These are phyloP conservation scores for Neofusicoccum laricinum DNA, from an alignment of 2,329 filamentous ascomycete genomes.

Conservation along the genomic window DNA sequence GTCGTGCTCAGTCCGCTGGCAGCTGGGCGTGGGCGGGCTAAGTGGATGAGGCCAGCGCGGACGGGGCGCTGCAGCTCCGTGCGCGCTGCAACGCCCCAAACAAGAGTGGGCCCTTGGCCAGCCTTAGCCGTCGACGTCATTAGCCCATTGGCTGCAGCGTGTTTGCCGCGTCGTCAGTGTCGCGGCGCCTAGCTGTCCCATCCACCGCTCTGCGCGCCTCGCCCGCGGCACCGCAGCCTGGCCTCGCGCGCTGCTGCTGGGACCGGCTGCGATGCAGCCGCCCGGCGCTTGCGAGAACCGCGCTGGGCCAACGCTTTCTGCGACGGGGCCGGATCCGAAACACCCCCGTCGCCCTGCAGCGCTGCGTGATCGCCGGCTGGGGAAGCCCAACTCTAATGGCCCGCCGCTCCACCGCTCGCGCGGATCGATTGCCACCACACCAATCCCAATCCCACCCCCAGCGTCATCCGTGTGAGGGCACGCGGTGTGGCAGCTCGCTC, in stretches of 20 bases:
- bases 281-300: not conserved
- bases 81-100: not conserved
- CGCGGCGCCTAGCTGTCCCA: not conserved
- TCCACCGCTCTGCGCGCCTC: not conserved
- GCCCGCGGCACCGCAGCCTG: no score
- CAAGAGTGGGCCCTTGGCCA: conserved; percentile 1
- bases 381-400: not conserved
- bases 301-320: not conserved
- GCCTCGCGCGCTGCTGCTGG: not conserved
- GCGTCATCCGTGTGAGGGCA: not conserved
- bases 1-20: not conserved
- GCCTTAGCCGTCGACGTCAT: conserved; percentile 9
- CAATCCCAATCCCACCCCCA: not conserved
- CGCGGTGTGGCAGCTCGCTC: no score
- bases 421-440: not conserved
- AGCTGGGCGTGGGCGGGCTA: not conserved
- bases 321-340: not conserved
- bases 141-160: not conserved
- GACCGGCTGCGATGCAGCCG: not conserved
- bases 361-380: conserved; percentile 10
- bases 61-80: not conserved
- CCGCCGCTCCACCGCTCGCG: not conserved
- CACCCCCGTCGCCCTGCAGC: not conserved
- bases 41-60: not conserved
- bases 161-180: not conserved